phyloP scores from a whole-genome alignment of 352 stramenopile species.

The Pythium phragmitis region DNA sequence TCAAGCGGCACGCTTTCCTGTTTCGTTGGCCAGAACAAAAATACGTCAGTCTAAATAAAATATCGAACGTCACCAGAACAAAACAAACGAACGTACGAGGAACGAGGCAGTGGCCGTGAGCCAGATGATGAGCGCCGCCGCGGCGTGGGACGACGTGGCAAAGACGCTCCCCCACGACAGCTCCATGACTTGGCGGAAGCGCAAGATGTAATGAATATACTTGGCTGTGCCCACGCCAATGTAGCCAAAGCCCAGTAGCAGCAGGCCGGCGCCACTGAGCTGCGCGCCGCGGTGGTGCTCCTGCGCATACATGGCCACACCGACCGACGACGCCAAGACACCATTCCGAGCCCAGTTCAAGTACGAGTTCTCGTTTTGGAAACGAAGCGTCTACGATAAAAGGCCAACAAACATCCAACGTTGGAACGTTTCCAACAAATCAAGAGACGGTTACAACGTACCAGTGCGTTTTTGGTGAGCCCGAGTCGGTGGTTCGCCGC shows the following conservation, averaged over 20 bases:
- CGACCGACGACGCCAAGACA: constrained; percentile 76
- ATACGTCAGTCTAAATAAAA: background rate
- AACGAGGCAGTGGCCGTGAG: constrained; percentile 83
- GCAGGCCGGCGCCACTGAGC: constrained; percentile 70
- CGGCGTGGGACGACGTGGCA: constrained; percentile 77
- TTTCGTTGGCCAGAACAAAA: background rate
- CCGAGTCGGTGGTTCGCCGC: constrained; percentile 33
- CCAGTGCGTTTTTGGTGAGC: constrained; percentile 36
- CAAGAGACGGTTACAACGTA: background rate
- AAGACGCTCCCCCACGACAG: constrained; percentile 85
- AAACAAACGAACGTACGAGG: constrained; percentile 42
- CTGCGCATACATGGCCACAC: constrained; percentile 87
- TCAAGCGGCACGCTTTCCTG: constrained; percentile 85
- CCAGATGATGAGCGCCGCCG: constrained; percentile 82
- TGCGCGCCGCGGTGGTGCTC: constrained; percentile 86
- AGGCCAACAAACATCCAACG: background rate
- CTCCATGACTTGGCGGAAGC: constrained; percentile 86
- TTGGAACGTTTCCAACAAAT: constrained; percentile 9
- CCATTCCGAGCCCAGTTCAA: constrained; percentile 87
- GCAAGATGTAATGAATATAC: constrained; percentile 91
- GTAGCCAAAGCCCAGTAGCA: constrained; percentile 85
- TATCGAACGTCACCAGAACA: background rate
- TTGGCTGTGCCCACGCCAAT: constrained; percentile 86
- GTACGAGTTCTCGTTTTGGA: constrained; percentile 89
- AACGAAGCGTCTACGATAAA: constrained; percentile 57